Percentiles rank a stretch among this genome's conserved stretches.
Evolutionary conservation across 176 grass and related monocot genomes (phyloP).

Genomic region (Bothriochloa decipiens): DNA sequence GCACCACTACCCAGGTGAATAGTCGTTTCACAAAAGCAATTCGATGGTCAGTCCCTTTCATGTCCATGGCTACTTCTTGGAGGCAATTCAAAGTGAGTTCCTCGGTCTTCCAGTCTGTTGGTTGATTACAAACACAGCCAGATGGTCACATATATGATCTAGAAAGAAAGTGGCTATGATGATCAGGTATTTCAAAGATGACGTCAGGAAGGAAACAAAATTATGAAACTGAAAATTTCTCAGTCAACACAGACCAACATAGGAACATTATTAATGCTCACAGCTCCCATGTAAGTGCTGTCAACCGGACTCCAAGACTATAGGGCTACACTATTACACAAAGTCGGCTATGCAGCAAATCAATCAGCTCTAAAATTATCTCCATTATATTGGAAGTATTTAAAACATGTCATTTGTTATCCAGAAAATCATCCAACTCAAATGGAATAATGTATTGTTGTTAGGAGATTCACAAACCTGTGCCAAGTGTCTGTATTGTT

Average conservation of each 20-base stretch:
- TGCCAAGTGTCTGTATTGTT: not conserved
- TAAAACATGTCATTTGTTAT: not conserved
- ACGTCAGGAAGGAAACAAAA: not conserved
- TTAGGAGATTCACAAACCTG: not conserved
- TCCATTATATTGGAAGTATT: not conserved
- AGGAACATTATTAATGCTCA: too few species aligned
- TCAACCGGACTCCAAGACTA: too few species aligned
- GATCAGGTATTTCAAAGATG: not conserved
- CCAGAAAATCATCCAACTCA: not conserved
- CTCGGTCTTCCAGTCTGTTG: not conserved
- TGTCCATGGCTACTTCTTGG: not conserved
- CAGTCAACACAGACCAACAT: too few species aligned
- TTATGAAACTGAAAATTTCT: not conserved
- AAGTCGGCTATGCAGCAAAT: too few species aligned
- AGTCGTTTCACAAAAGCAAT: not conserved
- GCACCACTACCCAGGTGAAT: not conserved
- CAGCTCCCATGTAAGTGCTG: too few species aligned
- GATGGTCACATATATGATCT: not conserved
- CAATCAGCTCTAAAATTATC: too few species aligned
- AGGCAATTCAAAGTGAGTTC: not conserved
- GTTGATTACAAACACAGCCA: not conserved
- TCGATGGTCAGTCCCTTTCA: not conserved
- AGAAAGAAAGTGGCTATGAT: not conserved
- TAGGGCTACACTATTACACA: too few species aligned
- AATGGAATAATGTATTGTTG: not conserved